Evolutionary conservation across 306 rosid genomes (phyloP).

Genomic region (Cicer judaicum): DNA sequence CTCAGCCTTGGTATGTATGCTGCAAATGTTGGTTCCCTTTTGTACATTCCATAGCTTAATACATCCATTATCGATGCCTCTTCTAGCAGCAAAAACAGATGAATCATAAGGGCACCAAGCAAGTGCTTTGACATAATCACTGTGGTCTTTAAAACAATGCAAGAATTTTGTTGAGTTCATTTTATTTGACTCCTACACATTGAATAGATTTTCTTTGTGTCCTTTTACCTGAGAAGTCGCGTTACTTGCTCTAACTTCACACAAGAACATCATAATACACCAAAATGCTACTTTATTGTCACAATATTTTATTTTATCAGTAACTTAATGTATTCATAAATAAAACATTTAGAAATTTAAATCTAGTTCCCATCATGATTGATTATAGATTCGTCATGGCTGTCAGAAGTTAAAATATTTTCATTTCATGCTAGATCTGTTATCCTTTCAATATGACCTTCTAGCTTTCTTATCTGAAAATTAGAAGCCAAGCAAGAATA

Average conservation of each 20-base stretch:
- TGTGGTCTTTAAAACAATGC: constrained; percentile 65
- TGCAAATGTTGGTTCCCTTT: constrained; percentile 59
- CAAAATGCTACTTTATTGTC: background rate
- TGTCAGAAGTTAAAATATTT: constrained; percentile 72
- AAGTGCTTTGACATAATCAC: constrained; percentile 78
- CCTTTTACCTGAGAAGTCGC: constrained; percentile 49
- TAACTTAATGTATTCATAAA: no score
- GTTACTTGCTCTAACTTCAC: constrained; percentile 65
- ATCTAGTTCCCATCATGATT: constrained; percentile 67
- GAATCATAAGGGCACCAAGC: constrained; percentile 86
- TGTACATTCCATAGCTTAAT: constrained; percentile 76
- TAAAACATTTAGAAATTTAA: background rate
- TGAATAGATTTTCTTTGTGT: constrained; percentile 61
- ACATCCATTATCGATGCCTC: constrained; percentile 70
- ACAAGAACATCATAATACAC: constrained; percentile 6
- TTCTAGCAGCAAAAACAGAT: constrained; percentile 72
- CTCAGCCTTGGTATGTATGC: constrained; percentile 73
- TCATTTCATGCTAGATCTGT: constrained; percentile 66
- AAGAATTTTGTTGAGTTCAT: constrained; percentile 68
- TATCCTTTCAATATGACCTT: constrained; percentile 62
- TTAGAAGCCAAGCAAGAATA: no score
- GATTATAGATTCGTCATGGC: constrained; percentile 71
- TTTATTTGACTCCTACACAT: constrained; percentile 70
- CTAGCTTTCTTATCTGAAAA: constrained; percentile 41
- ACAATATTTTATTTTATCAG: background rate